Conservation (phyloP, 1,139 yeast species). For the Yamadazyma sp. region DNA sequence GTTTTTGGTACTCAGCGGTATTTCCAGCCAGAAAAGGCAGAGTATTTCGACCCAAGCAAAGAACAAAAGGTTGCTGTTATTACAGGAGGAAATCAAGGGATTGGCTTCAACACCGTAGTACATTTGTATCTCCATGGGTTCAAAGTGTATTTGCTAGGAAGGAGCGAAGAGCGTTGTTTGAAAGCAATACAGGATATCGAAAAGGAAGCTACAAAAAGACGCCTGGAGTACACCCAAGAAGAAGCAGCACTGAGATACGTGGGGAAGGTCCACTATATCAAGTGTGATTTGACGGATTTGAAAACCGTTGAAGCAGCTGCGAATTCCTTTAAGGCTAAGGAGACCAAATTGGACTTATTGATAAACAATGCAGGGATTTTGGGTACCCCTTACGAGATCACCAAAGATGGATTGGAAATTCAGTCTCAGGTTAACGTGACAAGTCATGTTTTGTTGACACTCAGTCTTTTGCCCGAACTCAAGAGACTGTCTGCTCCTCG, state of each 20-base stretch:
- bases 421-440: constrained; percentile 45
- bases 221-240: constrained; percentile 14
- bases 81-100: constrained; percentile 49
- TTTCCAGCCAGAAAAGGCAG: constrained; percentile 27
- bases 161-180: constrained; percentile 35
- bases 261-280: constrained; percentile 30
- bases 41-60: constrained; percentile 32
- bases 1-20: constrained; percentile 4
- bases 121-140: constrained; percentile 47
- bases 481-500: constrained; percentile 29
- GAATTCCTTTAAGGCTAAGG: constrained; percentile 23
- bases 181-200: constrained; percentile 39
- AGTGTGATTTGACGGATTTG: constrained; percentile 36
- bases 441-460: constrained; percentile 35
- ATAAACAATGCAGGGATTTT: constrained; percentile 46
- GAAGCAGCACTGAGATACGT: constrained; percentile 16
- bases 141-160: constrained; percentile 41
- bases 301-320: constrained; percentile 32
- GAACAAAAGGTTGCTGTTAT: constrained; percentile 42
- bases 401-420: constrained; percentile 40
- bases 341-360: constrained; percentile 31
- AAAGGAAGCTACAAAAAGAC: constrained; percentile 21
- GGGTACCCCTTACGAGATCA: constrained; percentile 36
- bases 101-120: constrained; percentile 43
- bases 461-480: constrained; percentile 30